These are phyloP conservation scores for Podospora australis DNA, from an alignment of 495 filamentous ascomycete genomes.

Conservation along the genomic window DNA sequence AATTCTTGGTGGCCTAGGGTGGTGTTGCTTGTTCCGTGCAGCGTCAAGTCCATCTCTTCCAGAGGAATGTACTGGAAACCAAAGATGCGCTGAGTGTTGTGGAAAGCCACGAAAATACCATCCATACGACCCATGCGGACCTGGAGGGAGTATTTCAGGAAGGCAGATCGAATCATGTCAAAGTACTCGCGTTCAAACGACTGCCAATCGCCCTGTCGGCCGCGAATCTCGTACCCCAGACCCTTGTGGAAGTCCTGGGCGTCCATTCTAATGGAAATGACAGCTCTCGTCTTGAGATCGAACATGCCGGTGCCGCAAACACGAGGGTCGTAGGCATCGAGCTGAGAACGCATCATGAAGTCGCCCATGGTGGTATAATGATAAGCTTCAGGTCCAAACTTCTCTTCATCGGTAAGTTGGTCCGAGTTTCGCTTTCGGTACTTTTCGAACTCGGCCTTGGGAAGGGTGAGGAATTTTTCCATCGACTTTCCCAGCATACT, in stretches of 20 bases:
- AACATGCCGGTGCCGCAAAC: slow-evolving; percentile 93
- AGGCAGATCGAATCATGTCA: slow-evolving; percentile 91
- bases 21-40: slow-evolving; percentile 66
- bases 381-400: slow-evolving; percentile 62
- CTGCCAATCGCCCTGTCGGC: slow-evolving; percentile 66
- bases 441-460: slow-evolving; percentile 73
- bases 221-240: slow-evolving; percentile 79
- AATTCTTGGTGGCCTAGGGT: slow-evolving; percentile 83
- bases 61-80: slow-evolving; percentile 92
- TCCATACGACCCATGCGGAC: slow-evolving; percentile 97
- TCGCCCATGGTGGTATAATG: slow-evolving; percentile 87
- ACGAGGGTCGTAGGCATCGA: slow-evolving; percentile 83
- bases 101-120: slow-evolving; percentile 96
- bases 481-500: slow-evolving; percentile 89
- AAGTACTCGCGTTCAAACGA: slow-evolving; percentile 94
- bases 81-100: slow-evolving; percentile 92
- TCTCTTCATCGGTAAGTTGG: slow-evolving; percentile 58
- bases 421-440: slow-evolving; percentile 64
- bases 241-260: slow-evolving; percentile 63
- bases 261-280: slow-evolving; percentile 85
- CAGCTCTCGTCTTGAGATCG: slow-evolving; percentile 92
- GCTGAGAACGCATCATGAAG: slow-evolving; percentile 90
- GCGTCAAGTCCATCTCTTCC: slow-evolving; percentile 73
- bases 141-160: slow-evolving; percentile 95
- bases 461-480: slow-evolving; percentile 88